Evolutionary conservation across 148 eudicot species (phyloP).

Genomic region (Persicaria tinctoria): DNA sequence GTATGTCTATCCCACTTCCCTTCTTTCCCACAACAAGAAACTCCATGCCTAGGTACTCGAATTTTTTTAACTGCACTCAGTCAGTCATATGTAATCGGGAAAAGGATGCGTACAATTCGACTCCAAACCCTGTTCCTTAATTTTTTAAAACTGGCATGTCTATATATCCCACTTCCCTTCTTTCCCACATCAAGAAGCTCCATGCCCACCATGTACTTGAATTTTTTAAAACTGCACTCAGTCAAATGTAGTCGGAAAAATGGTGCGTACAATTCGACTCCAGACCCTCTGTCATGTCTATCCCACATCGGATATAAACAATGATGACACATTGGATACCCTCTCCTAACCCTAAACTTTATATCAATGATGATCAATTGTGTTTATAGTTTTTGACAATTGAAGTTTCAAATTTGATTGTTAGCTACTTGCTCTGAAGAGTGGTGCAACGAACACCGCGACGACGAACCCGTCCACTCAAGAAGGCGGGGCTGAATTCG

Average conservation of each 20-base stretch:
- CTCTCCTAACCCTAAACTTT: too few relatives aligned
- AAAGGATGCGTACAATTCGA: background rate
- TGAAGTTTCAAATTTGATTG: background rate
- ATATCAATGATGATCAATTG: too few relatives aligned
- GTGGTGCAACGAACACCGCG: conserved; percentile 5
- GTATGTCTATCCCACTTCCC: conserved; percentile 13
- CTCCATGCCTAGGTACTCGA: conserved; percentile 53
- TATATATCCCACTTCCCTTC: conserved; percentile 22
- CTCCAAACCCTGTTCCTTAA: too few relatives aligned
- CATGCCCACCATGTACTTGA: background rate
- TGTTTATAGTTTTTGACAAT: background rate
- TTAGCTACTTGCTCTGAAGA: conserved; percentile 46
- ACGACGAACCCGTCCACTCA: background rate
- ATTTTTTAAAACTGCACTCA: too few relatives aligned
- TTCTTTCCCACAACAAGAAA: conserved; percentile 55
- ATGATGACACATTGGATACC: too few relatives aligned
- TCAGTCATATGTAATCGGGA: too few relatives aligned
- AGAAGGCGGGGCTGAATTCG: conserved; percentile 34
- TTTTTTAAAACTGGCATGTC: too few relatives aligned
- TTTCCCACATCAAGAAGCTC: conserved; percentile 56
- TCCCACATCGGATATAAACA: too few relatives aligned
- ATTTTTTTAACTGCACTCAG: background rate
- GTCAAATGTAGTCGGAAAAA: too few relatives aligned
- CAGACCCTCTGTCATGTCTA: too few relatives aligned
- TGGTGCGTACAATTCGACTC: too few relatives aligned